Evolutionary conservation across 495 filamentous ascomycete genomes (phyloP).

Genomic region (Coniosporium apollinis): DNA sequence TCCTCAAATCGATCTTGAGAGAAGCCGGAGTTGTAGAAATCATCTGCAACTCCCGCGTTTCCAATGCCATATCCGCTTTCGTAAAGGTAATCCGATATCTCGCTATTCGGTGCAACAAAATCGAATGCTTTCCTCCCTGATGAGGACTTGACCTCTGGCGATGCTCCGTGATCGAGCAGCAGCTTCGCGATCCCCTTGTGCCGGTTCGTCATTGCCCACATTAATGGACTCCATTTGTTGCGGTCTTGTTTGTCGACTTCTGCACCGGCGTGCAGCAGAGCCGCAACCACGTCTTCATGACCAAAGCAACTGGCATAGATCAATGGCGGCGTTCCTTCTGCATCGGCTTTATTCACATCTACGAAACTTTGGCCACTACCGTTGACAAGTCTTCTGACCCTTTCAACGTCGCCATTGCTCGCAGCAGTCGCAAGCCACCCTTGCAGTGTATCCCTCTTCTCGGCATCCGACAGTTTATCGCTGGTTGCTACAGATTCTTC

Average conservation of each 20-base stretch:
- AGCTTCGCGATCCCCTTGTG: constrained; percentile 91
- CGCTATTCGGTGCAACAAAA: constrained; percentile 84
- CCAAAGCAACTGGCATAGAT: constrained; percentile 99
- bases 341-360: constrained; percentile 80
- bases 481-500: constrained; percentile 63
- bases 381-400: constrained; percentile 56
- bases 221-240: constrained; percentile 92
- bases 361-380: constrained; percentile 62
- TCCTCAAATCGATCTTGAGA: constrained; percentile 92
- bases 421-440: constrained; percentile 87
- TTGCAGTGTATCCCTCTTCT: constrained; percentile 71
- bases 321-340: constrained; percentile 84
- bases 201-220: constrained; percentile 99
- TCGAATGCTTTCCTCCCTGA: constrained; percentile 92
- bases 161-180: constrained; percentile 82
- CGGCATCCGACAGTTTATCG: constrained; percentile 51
- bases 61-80: constrained; percentile 87
- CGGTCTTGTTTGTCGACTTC: constrained; percentile 86
- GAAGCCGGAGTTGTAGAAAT: constrained; percentile 89
- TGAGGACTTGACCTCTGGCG: constrained; percentile 85
- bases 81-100: constrained; percentile 87
- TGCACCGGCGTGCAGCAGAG: constrained; percentile 73
- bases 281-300: constrained; percentile 75
- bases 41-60: constrained; percentile 68
- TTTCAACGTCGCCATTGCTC: constrained; percentile 83